Evolutionary conservation across 768 basidiomycete species (phyloP).

Genomic region (Russula vinacea): DNA sequence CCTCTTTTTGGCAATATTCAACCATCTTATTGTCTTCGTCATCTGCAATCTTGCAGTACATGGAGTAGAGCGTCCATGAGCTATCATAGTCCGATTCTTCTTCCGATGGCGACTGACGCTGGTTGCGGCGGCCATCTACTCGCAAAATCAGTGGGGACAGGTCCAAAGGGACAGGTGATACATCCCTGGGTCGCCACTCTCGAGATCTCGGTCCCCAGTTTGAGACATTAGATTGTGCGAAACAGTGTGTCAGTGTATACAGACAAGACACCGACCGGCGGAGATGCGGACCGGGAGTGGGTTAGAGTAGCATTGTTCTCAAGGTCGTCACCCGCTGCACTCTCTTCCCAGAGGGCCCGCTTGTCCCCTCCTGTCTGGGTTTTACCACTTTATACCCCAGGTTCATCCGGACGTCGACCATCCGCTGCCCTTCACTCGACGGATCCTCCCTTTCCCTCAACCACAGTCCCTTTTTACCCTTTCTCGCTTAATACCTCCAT

Average conservation of each 20-base stretch:
- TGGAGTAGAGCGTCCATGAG: constrained; percentile 11
- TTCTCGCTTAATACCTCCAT: constrained; percentile 31
- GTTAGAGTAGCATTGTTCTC: constrained; percentile 1
- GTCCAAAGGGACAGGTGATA: no score
- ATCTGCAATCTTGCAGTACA: constrained; percentile 22
- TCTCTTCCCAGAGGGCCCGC: not conserved
- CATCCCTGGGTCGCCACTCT: no score
- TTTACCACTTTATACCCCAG: constrained; percentile 46
- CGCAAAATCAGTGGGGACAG: no score
- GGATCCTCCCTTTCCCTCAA: constrained; percentile 44
- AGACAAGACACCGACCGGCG: not conserved
- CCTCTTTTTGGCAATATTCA: constrained; percentile 23
- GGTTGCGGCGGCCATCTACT: not conserved
- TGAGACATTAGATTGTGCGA: no score
- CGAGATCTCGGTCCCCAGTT: no score
- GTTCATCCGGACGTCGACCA: constrained; percentile 38
- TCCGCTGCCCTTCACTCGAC: constrained; percentile 43
- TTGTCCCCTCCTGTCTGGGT: constrained; percentile 49
- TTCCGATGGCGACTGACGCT: no score
- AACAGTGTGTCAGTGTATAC: no score
- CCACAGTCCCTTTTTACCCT: constrained; percentile 7
- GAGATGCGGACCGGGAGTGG: constrained; percentile 4
- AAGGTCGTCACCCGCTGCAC: constrained; percentile 2
- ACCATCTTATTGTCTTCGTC: constrained; percentile 23
- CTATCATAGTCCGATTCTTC: not conserved